These are phyloP conservation scores for Fusarium marasasianum DNA, from an alignment of 2,329 filamentous ascomycete genomes.

Conservation along the genomic window DNA sequence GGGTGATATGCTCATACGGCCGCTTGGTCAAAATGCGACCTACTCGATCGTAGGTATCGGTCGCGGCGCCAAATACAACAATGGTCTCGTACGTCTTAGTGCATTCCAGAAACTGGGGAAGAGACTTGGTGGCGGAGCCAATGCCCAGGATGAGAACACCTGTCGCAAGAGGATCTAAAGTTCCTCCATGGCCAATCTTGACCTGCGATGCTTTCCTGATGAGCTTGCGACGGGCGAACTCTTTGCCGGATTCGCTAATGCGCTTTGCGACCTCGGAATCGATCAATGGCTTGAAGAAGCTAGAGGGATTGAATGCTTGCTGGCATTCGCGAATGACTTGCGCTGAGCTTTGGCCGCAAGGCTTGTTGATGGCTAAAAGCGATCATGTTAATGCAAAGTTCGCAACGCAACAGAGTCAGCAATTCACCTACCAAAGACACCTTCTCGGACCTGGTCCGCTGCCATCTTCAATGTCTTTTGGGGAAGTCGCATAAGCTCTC, in stretches of 20 bases:
- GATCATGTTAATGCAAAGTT: conserved; percentile 17
- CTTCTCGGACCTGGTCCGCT: conserved; percentile 62
- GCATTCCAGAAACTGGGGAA: conserved; percentile 83
- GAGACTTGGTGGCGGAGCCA: conserved; percentile 85
- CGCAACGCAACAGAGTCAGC: conserved; percentile 2
- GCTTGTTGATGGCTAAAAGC: conserved; percentile 86
- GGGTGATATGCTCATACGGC: conserved; percentile 83
- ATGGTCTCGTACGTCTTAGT: conserved; percentile 94
- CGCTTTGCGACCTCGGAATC: conserved; percentile 67
- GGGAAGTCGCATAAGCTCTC: conserved; percentile 46
- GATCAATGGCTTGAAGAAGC: conserved; percentile 81
- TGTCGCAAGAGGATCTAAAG: conserved; percentile 91
- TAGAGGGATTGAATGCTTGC: conserved; percentile 81
- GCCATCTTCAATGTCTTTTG: conserved; percentile 60
- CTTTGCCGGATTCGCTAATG: conserved; percentile 64
- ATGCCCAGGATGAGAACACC: conserved; percentile 91
- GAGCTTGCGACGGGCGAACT: conserved; percentile 66
- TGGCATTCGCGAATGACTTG: conserved; percentile 92
- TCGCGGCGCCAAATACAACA: conserved; percentile 89
- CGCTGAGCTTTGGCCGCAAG: conserved; percentile 84
- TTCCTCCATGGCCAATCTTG: conserved; percentile 97
- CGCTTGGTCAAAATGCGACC: conserved; percentile 84
- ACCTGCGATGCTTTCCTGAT: conserved; percentile 73
- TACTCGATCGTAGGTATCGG: conserved; percentile 88
- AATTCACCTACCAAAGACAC: conserved; percentile 63